Conservation (phyloP, 2,329 filamentous ascomycete species). For the Ramularia collo-cygni region DNA sequence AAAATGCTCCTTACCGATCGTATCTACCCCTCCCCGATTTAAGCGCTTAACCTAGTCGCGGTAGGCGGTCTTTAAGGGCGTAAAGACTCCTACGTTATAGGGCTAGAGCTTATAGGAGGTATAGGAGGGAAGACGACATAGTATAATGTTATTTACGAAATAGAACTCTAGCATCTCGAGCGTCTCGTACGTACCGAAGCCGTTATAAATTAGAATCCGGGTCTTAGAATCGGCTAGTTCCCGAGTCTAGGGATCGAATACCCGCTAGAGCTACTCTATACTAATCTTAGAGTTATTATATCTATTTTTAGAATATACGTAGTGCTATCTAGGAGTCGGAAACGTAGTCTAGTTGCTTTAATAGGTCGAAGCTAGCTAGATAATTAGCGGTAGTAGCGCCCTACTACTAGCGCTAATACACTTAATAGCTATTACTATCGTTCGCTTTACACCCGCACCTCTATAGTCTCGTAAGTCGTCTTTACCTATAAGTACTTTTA, state of each 20-base stretch:
- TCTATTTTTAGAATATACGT: background rate
- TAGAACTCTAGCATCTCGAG: slow-evolving; percentile 23
- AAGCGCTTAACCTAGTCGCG: background rate
- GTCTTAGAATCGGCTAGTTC: slow-evolving; percentile 25
- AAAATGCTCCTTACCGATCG: background rate
- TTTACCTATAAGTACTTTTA: slow-evolving; percentile 30
- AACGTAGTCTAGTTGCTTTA: slow-evolving; percentile 25
- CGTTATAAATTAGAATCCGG: slow-evolving; percentile 32
- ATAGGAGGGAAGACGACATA: slow-evolving; percentile 26
- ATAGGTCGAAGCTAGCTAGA: slow-evolving; percentile 25
- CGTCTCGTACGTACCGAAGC: slow-evolving; percentile 32
- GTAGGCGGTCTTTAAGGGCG: background rate
- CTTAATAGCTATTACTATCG: slow-evolving; percentile 23
- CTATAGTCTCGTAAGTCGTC: slow-evolving; percentile 21
- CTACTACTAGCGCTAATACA: slow-evolving; percentile 23
- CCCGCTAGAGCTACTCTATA: slow-evolving; percentile 29
- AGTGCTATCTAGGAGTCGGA: slow-evolving; percentile 23
- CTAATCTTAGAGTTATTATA: slow-evolving; percentile 18
- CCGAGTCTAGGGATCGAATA: slow-evolving; percentile 33
- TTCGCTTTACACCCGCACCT: slow-evolving; percentile 24
- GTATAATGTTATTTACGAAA: too few relatives aligned
- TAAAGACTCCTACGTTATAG: background rate
- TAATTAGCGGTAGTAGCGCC: slow-evolving; percentile 23
- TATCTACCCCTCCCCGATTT: background rate
- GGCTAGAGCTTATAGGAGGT: slow-evolving; percentile 11